phyloP scores from a whole-genome alignment of 78 protist species.

The Dictyostelium capitatum region DNA sequence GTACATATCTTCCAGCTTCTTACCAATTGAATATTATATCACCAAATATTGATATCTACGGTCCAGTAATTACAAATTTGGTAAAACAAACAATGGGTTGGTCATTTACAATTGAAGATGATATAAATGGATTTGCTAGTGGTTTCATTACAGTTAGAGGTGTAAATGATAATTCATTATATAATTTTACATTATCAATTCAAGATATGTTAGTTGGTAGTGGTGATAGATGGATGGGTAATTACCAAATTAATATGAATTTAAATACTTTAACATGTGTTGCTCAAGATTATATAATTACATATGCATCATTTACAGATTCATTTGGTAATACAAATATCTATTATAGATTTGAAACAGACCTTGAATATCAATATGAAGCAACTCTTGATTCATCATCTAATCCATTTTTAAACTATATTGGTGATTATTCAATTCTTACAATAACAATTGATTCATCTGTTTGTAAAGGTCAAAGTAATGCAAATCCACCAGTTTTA shows the following conservation, averaged over 20 bases:
- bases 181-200: background rate
- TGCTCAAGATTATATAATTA: background rate
- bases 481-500: background rate
- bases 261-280: background rate
- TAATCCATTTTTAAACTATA: background rate
- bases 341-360: background rate
- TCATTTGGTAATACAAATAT: background rate
- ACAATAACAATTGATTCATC: background rate
- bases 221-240: background rate
- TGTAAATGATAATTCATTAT: background rate
- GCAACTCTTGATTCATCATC: background rate
- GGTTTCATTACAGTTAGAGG: background rate
- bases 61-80: background rate
- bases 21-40: background rate
- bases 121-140: background rate
- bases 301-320: background rate
- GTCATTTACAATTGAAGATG: constrained; percentile 4
- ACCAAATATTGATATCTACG: background rate
- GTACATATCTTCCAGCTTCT: background rate
- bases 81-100: background rate
- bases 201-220: background rate
- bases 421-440: background rate
- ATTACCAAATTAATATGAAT: background rate
- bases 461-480: background rate
- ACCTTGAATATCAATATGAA: background rate